phyloP scores from a whole-genome alignment of 2,329 filamentous ascomycete genomes.

The Rutstroemia sp. region DNA sequence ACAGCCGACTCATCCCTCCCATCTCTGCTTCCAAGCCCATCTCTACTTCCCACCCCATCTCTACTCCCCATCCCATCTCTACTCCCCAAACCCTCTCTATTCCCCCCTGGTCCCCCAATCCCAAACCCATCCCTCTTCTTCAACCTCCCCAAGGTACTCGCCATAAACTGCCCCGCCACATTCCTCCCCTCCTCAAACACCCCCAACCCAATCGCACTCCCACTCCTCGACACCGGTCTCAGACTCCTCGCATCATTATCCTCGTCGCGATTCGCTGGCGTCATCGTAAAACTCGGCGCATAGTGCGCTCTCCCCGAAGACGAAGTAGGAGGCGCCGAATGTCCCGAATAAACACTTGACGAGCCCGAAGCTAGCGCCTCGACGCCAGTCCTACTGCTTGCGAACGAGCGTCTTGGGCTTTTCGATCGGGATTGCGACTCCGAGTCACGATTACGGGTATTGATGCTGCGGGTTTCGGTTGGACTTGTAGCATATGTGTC shows the following conservation, averaged over 20 bases:
- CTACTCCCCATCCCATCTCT: neutral
- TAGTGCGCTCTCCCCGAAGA: slow-evolving; percentile 9
- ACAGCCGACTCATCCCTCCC: neutral
- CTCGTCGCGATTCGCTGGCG: slow-evolving; percentile 16
- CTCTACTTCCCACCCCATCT: neutral
- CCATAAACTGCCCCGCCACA: slow-evolving; percentile 13
- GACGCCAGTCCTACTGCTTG: slow-evolving; percentile 21
- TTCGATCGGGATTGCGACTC: slow-evolving; percentile 23
- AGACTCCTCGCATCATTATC: slow-evolving; percentile 12
- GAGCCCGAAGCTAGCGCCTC: slow-evolving; percentile 22
- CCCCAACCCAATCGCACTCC: slow-evolving; percentile 1
- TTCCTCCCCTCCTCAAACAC: neutral
- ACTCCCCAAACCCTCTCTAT: slow-evolving; percentile 17
- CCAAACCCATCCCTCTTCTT: slow-evolving; percentile 16
- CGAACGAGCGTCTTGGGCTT: slow-evolving; percentile 26
- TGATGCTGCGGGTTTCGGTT: slow-evolving; percentile 17
- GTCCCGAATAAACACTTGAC: slow-evolving; percentile 23
- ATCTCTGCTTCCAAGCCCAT: neutral
- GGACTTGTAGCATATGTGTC: slow-evolving; percentile 22
- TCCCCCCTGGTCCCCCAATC: neutral
- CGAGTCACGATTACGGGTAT: slow-evolving; percentile 10
- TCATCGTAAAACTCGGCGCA: slow-evolving; percentile 24
- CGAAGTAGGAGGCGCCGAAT: slow-evolving; percentile 7
- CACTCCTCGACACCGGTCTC: slow-evolving; percentile 12
- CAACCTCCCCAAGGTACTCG: slow-evolving; percentile 17